A percentile compares a stretch with the other conserved stretches of the same genome.
phyloP scores from a whole-genome alignment of 139 green algal genomes.

The Chlorella sp. region DNA sequence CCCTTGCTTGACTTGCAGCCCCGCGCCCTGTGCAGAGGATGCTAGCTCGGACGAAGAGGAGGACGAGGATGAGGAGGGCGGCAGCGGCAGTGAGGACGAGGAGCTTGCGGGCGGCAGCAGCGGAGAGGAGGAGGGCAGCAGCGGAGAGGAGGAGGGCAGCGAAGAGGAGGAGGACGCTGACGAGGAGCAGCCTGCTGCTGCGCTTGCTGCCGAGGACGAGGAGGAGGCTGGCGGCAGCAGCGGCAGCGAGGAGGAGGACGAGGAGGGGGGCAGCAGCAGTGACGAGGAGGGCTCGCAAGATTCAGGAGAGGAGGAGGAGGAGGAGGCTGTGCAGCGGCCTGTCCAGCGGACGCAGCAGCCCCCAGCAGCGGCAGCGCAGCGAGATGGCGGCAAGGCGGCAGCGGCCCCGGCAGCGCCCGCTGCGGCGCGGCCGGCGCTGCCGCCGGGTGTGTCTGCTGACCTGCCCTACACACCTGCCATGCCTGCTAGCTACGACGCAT shows the following conservation, averaged over 20 bases:
- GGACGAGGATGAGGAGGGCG: slow-evolving; percentile 24
- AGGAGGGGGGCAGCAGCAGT: not conserved
- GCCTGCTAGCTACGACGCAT: slow-evolving; percentile 76
- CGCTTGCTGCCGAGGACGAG: not conserved
- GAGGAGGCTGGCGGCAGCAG: not conserved
- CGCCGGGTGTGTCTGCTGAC: slow-evolving; percentile 46
- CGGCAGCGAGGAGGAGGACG: slow-evolving; percentile 6
- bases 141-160: slow-evolving; percentile 12
- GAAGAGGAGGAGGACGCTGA: slow-evolving; percentile 16
- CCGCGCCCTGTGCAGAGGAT: not conserved
- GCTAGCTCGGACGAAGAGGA: slow-evolving; percentile 10
- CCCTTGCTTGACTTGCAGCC: not conserved
- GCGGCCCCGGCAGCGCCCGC: not conserved
- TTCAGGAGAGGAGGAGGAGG: slow-evolving; percentile 41
- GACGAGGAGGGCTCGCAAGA: slow-evolving; percentile 33
- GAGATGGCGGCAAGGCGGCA: not conserved
- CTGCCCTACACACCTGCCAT: slow-evolving; percentile 84
- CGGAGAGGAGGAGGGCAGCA: slow-evolving; percentile 34
- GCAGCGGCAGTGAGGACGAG: slow-evolving; percentile 24
- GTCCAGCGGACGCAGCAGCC: not conserved
- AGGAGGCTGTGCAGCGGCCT: not conserved
- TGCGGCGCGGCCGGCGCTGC: not conserved
- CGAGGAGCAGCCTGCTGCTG: not conserved
- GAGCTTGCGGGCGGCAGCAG: slow-evolving; percentile 1
- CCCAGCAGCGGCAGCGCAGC: slow-evolving; percentile 23